Percentiles rank a stretch among this genome's conserved stretches.
phyloP scores from a whole-genome alignment of 192 early-diverging fungal species.

The Dispira simplex region DNA sequence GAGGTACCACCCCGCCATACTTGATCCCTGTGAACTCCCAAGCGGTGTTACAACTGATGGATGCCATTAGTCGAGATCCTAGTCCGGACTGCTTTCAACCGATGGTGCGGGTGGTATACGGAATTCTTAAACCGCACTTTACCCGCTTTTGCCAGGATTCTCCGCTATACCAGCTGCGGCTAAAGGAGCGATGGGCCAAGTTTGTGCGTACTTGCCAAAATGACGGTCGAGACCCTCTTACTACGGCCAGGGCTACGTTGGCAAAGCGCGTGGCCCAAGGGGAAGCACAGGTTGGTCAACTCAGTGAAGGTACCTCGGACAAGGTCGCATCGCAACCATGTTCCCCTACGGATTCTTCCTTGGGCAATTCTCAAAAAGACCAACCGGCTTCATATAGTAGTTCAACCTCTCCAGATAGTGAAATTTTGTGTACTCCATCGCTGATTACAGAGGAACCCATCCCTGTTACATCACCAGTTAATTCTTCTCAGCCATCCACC shows the following conservation, averaged over 20 bases:
- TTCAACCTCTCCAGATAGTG: too few relatives aligned
- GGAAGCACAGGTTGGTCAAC: too few relatives aligned
- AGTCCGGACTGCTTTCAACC: slow-evolving; percentile 7
- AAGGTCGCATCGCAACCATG: too few relatives aligned
- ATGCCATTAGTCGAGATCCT: not conserved
- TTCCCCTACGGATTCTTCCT: too few relatives aligned
- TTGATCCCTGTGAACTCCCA: not conserved
- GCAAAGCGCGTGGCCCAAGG: not conserved
- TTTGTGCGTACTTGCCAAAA: not conserved
- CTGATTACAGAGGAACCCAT: too few relatives aligned
- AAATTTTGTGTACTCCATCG: too few relatives aligned
- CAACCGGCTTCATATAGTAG: too few relatives aligned
- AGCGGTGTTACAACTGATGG: not conserved
- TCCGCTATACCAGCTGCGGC: slow-evolving; percentile 6
- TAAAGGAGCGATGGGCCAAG: slow-evolving; percentile 6
- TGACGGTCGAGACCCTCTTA: not conserved
- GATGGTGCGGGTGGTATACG: not conserved
- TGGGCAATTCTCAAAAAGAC: too few relatives aligned
- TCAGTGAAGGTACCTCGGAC: too few relatives aligned
- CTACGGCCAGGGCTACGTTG: not conserved
- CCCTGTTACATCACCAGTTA: too few relatives aligned
- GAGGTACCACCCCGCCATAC: not conserved
- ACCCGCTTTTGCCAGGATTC: not conserved
- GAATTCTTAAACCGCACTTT: not conserved
- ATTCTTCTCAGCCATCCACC: too few relatives aligned